These are phyloP conservation scores for Hordeum marinum DNA, from an alignment of 176 grass and related monocot genomes.

Conservation along the genomic window DNA sequence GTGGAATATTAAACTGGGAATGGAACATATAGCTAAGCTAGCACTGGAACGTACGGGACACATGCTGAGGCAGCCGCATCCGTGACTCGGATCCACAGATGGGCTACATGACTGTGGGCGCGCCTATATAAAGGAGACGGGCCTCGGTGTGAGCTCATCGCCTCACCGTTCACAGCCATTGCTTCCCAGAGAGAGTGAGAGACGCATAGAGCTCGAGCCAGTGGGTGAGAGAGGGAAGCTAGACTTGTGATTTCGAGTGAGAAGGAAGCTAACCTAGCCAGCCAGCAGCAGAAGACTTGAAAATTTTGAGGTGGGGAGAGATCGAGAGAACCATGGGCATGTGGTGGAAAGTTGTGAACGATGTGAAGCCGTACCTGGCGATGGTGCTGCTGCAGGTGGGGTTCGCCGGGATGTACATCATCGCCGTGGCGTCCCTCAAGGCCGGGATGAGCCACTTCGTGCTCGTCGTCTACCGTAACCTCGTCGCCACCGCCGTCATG, in stretches of 20 bases:
- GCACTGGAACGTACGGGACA: background rate
- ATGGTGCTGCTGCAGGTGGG: conserved; percentile 92
- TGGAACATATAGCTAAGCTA: conserved; percentile 20
- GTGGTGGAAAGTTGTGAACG: conserved; percentile 33
- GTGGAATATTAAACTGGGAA: conserved; percentile 53
- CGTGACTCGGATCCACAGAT: conserved; percentile 49
- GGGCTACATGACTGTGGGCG: background rate
- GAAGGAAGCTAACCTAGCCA: background rate
- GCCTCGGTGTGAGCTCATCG: conserved; percentile 21
- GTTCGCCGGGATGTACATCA: conserved; percentile 85
- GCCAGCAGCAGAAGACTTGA: background rate
- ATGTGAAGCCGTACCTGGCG: conserved; percentile 71
- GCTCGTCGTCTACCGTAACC: conserved; percentile 82
- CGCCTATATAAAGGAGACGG: conserved; percentile 51
- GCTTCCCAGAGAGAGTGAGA: background rate
- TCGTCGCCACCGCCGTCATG: conserved; percentile 59
- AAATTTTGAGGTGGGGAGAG: background rate
- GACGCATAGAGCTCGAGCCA: too few species aligned
- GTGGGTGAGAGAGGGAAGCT: background rate
- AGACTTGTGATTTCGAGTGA: background rate
- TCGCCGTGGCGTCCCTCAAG: conserved; percentile 67
- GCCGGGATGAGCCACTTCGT: conserved; percentile 86
- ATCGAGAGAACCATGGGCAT: conserved; percentile 25
- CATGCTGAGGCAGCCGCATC: conserved; percentile 3
- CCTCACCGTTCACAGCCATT: conserved; percentile 33